Evolutionary conservation across 352 stramenopile genomes (phyloP), one percentile per base, ranked within the genome.

Genomic region (Globisporangium sylvaticum): DNA sequence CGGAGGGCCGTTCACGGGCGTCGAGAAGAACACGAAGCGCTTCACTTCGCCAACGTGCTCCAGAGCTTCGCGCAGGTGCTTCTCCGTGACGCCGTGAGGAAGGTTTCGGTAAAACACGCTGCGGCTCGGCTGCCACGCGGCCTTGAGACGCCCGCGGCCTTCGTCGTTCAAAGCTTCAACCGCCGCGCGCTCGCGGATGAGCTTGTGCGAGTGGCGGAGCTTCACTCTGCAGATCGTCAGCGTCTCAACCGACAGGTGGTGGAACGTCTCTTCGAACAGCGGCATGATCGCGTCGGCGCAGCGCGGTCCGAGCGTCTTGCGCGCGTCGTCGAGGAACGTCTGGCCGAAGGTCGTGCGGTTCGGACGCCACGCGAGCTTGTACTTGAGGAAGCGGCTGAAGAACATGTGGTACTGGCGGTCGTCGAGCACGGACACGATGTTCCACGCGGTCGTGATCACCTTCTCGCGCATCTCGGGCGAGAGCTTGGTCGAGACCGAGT

Each of bases 371-470:
- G 86, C 86, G 57, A 95, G 79, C 68, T 95, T 95, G 77, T 95
- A 88, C 72, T 91, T 89, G 39, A 95, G 76, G 71, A 94, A 92
- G 32, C 88, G 88, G 52, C 79, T 89, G 70, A 92, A 95, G 69
- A 95, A 95, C 64, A 91, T 85, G 70, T 95, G 88, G 68, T 94
- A 94, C 77, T 91, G 79, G 53, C 84, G 84, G 66, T 95, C 86
- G 60, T 93, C 80, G 20, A 95, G 73, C 65, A 95, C 78, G 25
- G 83, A 89, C 27, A 92, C 86, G 54, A 95, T 90, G 70, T 95
- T 95, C 83, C 86, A 92, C 52, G 88, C 88, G 27, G 81, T 80
- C 34, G 88, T 94, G 63, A 94, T 82, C 37, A 95, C 84, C 66
- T 89, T 87, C 50, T 93, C 83, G 31, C 86, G 86, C 70, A 89